Conservation (phyloP, 2,329 filamentous ascomycete genomes). For the Colletotrichum sp. region DNA sequence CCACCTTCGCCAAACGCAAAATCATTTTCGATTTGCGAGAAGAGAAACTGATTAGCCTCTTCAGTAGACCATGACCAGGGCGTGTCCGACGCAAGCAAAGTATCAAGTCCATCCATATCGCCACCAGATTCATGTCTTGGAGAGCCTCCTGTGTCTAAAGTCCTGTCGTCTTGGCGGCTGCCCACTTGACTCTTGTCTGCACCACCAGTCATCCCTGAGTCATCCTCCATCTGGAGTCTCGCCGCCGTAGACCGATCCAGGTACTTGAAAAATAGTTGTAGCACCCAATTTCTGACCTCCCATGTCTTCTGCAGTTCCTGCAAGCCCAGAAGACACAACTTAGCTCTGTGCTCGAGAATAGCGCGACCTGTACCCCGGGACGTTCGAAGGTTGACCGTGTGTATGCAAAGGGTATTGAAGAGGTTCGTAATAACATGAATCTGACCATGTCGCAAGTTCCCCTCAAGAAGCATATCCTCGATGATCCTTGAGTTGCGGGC, state of each 20-base stretch:
- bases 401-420: background rate
- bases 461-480: background rate
- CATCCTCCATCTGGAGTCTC: background rate
- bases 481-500: background rate
- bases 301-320: background rate
- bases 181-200: background rate
- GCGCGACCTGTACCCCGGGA: background rate
- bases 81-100: background rate
- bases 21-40: background rate
- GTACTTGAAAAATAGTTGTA: background rate
- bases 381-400: background rate
- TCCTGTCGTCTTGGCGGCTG: background rate
- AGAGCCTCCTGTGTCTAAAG: too few relatives aligned
- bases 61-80: background rate
- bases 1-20: background rate
- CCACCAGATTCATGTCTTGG: background rate
- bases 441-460: background rate
- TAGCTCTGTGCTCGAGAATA: background rate
- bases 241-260: background rate
- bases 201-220: background rate
- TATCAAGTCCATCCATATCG: background rate
- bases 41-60: background rate
- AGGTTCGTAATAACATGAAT: background rate
- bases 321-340: background rate
- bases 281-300: background rate